Base-by-base conservation (phyloP, 768 basidiomycete species). In the Suillus sp. region DNA sequence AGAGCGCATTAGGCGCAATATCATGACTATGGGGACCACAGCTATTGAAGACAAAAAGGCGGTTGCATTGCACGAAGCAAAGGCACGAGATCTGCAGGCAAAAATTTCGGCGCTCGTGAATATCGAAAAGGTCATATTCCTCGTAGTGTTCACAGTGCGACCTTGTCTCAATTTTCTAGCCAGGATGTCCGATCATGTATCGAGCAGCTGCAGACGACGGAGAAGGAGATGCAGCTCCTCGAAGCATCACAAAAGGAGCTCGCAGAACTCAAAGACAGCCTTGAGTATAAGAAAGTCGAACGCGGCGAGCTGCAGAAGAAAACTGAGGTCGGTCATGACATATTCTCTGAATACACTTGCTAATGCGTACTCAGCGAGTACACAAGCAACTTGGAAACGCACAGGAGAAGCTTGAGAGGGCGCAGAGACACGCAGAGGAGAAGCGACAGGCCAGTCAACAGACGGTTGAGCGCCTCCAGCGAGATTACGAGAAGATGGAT, bases 1-100 rank as follows among this genome's bases (percentile, higher is more conserved):
- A 0, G 95, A 96, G 54, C 84, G 95, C 51, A 90, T 96, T 67
- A 91, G 89, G 71, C 86, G 88, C 58, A 91, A 86, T 48, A 96
- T 96, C 68, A 76, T 82, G 13, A 80, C 85, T n/a, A 93, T 96
- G 90, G 82, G 84, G 3, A 71, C 78, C 7, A 86, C 84, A 0
- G 86, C 86, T 1, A 73, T 83, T 20, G 89, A 90, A 60, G 93
- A 96, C 67, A 92, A 92, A 71, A 85, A 80, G 64, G 81, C 81
- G 1, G 80, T 92, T 22, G 79, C 83, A 1, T 74, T 82, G 65
- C 85, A 89, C 66, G 91, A 95, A 69, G 80, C 82, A 14, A 95
- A 93, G 77, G 82, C 86, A 4, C 80, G 93, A 51, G 93, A 95
- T 69, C 81, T 95, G 10, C 87, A 90, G 64, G 79, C 84, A 11